Percentiles rank a stretch among this genome's conserved stretches.
These are phyloP conservation scores for Cydonia oblonga DNA, from an alignment of 331 rosid genomes.

Conservation along the genomic window DNA sequence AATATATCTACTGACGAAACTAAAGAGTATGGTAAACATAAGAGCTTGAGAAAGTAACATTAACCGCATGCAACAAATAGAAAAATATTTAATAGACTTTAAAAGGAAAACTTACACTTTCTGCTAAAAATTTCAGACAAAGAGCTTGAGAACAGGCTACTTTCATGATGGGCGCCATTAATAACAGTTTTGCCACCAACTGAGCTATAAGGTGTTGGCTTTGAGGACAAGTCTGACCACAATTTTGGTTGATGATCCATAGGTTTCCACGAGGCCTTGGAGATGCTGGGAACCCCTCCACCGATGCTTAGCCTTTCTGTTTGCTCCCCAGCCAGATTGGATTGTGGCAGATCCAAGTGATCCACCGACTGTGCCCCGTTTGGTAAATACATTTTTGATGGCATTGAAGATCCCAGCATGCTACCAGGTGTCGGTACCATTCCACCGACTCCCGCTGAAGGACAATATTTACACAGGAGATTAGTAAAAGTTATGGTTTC, in stretches of 20 bases:
- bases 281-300: conserved; percentile 25
- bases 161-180: conserved; percentile 42
- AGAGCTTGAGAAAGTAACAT: background rate
- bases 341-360: conserved; percentile 28
- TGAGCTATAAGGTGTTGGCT: conserved; percentile 42
- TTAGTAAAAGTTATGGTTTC: background rate
- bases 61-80: background rate
- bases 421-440: conserved; percentile 20
- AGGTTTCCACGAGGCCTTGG: conserved; percentile 37
- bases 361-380: conserved; percentile 23
- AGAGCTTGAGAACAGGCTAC: conserved; percentile 73
- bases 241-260: conserved; percentile 31
- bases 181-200: conserved; percentile 37
- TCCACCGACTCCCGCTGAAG: conserved; percentile 36
- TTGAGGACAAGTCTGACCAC: conserved; percentile 38
- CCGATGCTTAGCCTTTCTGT: conserved; percentile 25
- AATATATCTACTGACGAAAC: background rate
- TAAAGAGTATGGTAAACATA: background rate
- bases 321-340: conserved; percentile 24
- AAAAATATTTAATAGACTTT: background rate
- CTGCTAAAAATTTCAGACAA: conserved; percentile 55
- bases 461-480: background rate
- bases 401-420: conserved; percentile 32
- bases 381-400: conserved; percentile 16
- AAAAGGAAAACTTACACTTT: conserved; percentile 36